Evolutionary conservation across 179 eudicot species (phyloP), one percentile per base, ranked within the genome.

Genomic region (Vitellaria paradoxa): DNA sequence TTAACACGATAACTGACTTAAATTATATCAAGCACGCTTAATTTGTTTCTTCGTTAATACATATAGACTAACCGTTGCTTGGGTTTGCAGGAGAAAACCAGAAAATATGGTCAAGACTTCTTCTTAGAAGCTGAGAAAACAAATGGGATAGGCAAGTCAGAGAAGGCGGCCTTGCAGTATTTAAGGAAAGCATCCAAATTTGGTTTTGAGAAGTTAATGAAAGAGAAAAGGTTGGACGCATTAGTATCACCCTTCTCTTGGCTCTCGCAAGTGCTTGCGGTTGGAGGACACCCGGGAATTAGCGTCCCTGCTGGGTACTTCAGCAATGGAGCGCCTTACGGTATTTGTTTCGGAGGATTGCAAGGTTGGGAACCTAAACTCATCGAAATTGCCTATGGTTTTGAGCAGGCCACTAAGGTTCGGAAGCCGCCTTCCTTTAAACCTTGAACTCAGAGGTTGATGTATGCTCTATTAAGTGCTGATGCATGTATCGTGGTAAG

Each of bases 281-380:
- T 89, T 3, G 92, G 95, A 63, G 92, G 92, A 26, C 89, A 83
- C 62, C 95, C 92, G 0, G 92, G 86, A 63, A 30, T 30, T 30
- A 30, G 1, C 37, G 37, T 30, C 37, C 37, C 37, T 30, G 37
- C 37, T 30, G 37, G 89, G 69, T 89, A 89, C 15, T 88, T 83
- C 60, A 72, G 75, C 9, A 68, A 86, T 63, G 90, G 92, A 8
- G 55, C 73, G 76, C 96, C 96, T 0, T 84, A 85, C 77, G 92
- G 96, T 2, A 84, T 89, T 68, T 78, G 86, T 49, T 91, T 91
- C 68, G 86, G 89, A 9, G 91, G 96, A 45, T 67, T 91, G 40
- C 88, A 81, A 68, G 96, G 92, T 4, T 61, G 79, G 5, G 93
- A 91, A 63, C 85, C 90, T 0, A 89, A 88, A 30, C 37, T 30